Evolutionary conservation across 192 early-diverging fungal species (phyloP), one percentile per base, ranked within the genome.

Genomic region (Piromyces sp.): DNA sequence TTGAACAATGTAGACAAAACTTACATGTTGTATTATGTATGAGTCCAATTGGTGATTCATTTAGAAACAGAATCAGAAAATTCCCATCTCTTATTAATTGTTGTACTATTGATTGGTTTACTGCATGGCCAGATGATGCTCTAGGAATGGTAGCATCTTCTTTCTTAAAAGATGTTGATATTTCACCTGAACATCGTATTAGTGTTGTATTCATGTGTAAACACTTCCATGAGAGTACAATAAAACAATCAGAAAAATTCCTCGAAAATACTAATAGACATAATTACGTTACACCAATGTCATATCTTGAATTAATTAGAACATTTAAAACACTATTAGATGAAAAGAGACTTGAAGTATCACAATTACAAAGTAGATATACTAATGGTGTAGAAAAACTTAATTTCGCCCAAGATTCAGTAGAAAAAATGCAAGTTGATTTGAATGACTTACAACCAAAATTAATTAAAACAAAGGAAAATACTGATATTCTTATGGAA

Each of bases 81-180:
- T 91, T 91, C 79, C 90, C 90, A 0, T 89, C 88, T 16, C 84
- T 91, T 28, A 84, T 91, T 79, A 91, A 91, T 82, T 91, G 90
- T 81, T 91, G 90, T 80, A 91, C 90, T 22, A 91, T 91, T 51
- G 87, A 91, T 83, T 91, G 90, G 90, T 91, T 91, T 84, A 86
- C 85, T 17, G 90, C 89, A 78, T 91, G 90, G 90, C 90, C 90
- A 3, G 84, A 90, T 29, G 90, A 91, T 83, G 90, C 90, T 3
- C 80, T 91, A 28, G 89, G 87, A 80, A 88, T 90, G 81, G 90
- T 91, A 26, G 90, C 90, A 19, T 82, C 82, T 6, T 90, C 90
- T 78, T 91, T 90, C 82, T 80, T 91, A 30, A 82, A 85, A 33
- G 88, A 88, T 51, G 84, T 89, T 9, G 88, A 87, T 29, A 89